Percentiles rank a stretch among this genome's conserved stretches.
These are phyloP conservation scores for Brassica juncea DNA, from an alignment of 345 rosid species.

Conservation along the genomic window DNA sequence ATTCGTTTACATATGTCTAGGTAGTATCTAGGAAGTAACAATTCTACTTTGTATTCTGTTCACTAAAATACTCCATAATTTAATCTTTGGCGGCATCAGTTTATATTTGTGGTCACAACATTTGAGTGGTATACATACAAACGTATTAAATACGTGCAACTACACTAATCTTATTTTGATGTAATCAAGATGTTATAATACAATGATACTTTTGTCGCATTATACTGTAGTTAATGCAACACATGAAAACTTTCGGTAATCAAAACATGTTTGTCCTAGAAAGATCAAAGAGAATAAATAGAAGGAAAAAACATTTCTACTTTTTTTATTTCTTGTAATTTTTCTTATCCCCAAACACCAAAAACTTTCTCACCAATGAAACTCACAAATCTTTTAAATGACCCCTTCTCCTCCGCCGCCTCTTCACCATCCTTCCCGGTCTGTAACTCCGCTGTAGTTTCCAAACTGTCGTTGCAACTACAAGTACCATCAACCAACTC, in stretches of 20 bases:
- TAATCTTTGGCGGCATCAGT: constrained; percentile 6
- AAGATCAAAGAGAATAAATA: background rate
- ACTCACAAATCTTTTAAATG: constrained; percentile 51
- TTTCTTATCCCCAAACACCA: constrained; percentile 60
- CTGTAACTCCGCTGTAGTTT: constrained; percentile 19
- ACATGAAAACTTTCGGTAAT: constrained; percentile 10
- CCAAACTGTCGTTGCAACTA: constrained; percentile 3
- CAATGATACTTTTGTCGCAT: constrained; percentile 25
- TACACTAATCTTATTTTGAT: background rate
- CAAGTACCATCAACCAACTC: constrained; percentile 21
- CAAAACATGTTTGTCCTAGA: background rate
- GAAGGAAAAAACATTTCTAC: background rate
- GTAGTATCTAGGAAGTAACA: background rate
- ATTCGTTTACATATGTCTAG: background rate
- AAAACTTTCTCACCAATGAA: constrained; percentile 75
- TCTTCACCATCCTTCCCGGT: constrained; percentile 26
- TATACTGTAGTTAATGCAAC: constrained; percentile 15
- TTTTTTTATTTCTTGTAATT: background rate
- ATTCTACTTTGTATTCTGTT: background rate
- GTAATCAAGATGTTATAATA: constrained; percentile 19
- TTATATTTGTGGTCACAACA: constrained; percentile 15
- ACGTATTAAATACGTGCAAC: constrained; percentile 11
- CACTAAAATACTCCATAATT: background rate
- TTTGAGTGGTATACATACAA: background rate
- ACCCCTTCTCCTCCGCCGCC: constrained; percentile 49